These are phyloP conservation scores for Eimeria sp. DNA, from an alignment of 169 alveolate species.

Conservation along the genomic window DNA sequence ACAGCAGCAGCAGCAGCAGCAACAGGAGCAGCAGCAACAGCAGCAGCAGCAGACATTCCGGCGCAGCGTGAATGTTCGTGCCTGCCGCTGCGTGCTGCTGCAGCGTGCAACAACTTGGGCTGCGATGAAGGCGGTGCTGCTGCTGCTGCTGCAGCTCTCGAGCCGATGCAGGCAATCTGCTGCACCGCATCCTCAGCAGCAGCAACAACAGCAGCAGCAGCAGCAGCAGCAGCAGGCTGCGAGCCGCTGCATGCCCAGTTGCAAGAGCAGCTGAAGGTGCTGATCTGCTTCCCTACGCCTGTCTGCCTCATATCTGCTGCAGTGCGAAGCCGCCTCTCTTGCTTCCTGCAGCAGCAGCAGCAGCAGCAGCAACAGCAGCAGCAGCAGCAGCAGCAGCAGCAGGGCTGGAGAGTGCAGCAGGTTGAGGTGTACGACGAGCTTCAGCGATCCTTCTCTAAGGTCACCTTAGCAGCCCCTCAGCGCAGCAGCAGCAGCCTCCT, in stretches of 20 bases:
- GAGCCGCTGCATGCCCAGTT: background rate
- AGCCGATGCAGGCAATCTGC: conserved; percentile 38
- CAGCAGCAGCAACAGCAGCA: conserved; percentile 55
- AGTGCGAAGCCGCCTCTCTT: background rate
- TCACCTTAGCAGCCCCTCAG: background rate
- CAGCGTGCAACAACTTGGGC: conserved; percentile 37
- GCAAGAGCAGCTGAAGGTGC: background rate
- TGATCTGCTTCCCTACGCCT: conserved; percentile 38
- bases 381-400: conserved; percentile 50
- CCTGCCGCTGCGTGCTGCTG: conserved; percentile 50
- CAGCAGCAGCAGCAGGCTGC: conserved; percentile 18
- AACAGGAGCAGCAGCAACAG: conserved; percentile 8
- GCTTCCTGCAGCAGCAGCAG: conserved; percentile 14
- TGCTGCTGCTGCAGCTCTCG: conserved; percentile 64
- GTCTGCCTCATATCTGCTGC: conserved; percentile 31
- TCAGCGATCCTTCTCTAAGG: background rate
- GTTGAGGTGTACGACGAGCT: conserved; percentile 60
- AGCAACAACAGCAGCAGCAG: conserved; percentile 24
- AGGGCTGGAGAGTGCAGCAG: conserved; percentile 34
- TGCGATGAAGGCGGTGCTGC: conserved; percentile 46
- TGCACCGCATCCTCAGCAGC: background rate
- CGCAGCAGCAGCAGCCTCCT: background rate
- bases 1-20: conserved; percentile 41
- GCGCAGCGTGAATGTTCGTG: conserved; percentile 3
- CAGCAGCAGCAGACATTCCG: background rate